Evolutionary conservation across 768 basidiomycete species (phyloP), one percentile per base, ranked within the genome.

Genomic region (Mycena alexandri): DNA sequence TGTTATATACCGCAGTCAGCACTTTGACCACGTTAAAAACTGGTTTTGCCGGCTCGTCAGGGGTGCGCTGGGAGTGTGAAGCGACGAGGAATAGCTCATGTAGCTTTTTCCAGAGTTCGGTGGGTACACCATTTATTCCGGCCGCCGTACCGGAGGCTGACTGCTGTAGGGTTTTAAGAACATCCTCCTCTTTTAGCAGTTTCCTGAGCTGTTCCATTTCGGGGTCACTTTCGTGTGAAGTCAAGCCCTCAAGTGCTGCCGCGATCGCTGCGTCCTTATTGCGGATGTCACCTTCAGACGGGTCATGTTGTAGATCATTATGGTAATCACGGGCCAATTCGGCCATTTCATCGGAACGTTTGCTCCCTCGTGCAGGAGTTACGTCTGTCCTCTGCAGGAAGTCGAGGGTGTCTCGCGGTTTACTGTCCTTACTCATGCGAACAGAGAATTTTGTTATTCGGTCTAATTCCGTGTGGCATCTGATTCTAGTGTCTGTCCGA

Each of bases 301-400:
- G 7, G 34, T n/a, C 5, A n/a, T 10, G 13, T 29, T 57, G 63
- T 2, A 57, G 53, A 7, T 57, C 54, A 25, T 64, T 21, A 38
- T 64, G 46, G 33, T 64, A 64, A 29, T 47, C 21, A 1, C 63
- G 16, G 3, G 63, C 63, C 8, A 64, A 11, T 13, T 64, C 63
- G 2, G 63, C 63, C 63, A 64, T 64, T 17, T 64, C 38, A 5
- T 46, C 43, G 29, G 44, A 47, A 7, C 57, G 24, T 21, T 7
- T 56, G 44, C 46, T 38, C 44, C 12, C 33, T 22, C 1, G 22
- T 38, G 33, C 3, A n/a, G 54, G 63, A 7, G 16, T 25, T 3
- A 38, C 22, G 34, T 64, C 63, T 16, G 63, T 64, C 22, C 63
- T 25, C 6, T 22, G 41, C 3, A 64, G 46, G 9, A 57, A 7